These are phyloP conservation scores for Vitis hybrid DNA, from an alignment of 177 flowering plant species.

Conservation along the genomic window DNA sequence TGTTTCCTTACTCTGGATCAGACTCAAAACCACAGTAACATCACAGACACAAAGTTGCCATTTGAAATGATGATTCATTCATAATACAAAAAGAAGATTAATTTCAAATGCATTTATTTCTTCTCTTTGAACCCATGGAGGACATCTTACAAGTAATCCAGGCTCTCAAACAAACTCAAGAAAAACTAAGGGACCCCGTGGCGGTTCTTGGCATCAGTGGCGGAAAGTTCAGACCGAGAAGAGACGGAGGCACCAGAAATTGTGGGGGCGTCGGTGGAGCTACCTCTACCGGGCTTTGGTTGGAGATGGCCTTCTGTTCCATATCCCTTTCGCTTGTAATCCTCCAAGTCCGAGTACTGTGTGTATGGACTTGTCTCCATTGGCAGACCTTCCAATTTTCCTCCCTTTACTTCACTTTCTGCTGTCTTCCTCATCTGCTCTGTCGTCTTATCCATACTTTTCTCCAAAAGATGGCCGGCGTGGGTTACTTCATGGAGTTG, in stretches of 20 bases:
- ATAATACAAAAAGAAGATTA: too few relatives aligned
- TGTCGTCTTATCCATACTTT: too few relatives aligned
- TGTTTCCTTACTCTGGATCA: too few relatives aligned
- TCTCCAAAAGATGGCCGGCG: too few relatives aligned
- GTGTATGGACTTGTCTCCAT: slow-evolving; percentile 63
- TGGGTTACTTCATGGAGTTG: too few relatives aligned
- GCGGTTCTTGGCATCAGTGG: slow-evolving; percentile 22
- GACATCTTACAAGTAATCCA: too few relatives aligned
- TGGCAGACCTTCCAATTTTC: slow-evolving; percentile 41
- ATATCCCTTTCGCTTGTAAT: slow-evolving; percentile 63
- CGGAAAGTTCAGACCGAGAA: slow-evolving; percentile 2
- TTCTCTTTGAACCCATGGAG: background rate
- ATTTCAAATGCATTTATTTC: background rate
- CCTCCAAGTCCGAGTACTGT: slow-evolving; percentile 60
- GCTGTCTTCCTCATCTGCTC: background rate
- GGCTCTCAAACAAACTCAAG: background rate
- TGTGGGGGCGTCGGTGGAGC: slow-evolving; percentile 71
- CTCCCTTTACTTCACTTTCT: slow-evolving; percentile 12
- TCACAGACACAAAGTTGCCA: too few relatives aligned
- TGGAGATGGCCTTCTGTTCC: slow-evolving; percentile 64
- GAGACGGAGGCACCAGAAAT: slow-evolving; percentile 30
- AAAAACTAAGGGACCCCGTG: slow-evolving; percentile 23
- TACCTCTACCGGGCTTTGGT: slow-evolving; percentile 37
- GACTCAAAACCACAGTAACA: too few relatives aligned
- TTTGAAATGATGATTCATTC: too few relatives aligned